Evolutionary conservation across 371 early-diverging fungal genomes (phyloP).

Genomic region (Mucor racemosus): DNA sequence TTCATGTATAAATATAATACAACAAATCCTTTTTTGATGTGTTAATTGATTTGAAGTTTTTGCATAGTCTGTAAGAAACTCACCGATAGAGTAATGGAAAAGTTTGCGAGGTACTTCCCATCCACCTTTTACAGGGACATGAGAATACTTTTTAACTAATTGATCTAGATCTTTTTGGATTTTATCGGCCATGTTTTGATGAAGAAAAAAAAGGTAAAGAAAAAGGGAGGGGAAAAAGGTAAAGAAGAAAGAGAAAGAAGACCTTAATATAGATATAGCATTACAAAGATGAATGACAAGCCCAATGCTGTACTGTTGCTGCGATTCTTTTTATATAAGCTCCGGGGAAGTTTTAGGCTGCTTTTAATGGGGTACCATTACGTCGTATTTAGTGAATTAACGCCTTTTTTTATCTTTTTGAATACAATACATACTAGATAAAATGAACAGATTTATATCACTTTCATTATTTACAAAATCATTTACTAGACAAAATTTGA

Average conservation of each 20-base stretch:
- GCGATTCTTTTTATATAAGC: neutral
- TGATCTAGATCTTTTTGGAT: neutral
- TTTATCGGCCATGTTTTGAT: neutral
- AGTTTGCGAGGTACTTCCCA: conserved; percentile 61
- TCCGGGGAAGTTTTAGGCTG: neutral
- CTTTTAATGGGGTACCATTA: neutral
- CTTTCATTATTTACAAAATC: conserved; percentile 8
- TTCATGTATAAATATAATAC: conserved; percentile 42
- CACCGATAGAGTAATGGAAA: conserved; percentile 61
- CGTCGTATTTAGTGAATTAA: neutral
- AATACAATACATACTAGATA: no score
- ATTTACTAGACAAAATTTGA: neutral
- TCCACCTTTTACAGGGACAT: conserved; percentile 32
- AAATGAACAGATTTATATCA: conserved; percentile 14
- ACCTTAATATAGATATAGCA: conserved; percentile 1
- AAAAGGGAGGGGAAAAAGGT: neutral
- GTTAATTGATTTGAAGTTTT: neutral
- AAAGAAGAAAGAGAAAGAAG: neutral
- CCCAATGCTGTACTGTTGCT: conserved; percentile 2
- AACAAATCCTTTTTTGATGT: conserved; percentile 45
- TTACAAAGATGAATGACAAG: conserved; percentile 4
- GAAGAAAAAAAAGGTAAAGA: neutral
- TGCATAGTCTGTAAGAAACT: neutral
- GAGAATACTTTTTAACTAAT: conserved; percentile 8
- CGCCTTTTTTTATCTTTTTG: neutral